These are phyloP conservation scores for Fusarium chaquense DNA, from an alignment of 2,329 filamentous ascomycete genomes.

Conservation along the genomic window DNA sequence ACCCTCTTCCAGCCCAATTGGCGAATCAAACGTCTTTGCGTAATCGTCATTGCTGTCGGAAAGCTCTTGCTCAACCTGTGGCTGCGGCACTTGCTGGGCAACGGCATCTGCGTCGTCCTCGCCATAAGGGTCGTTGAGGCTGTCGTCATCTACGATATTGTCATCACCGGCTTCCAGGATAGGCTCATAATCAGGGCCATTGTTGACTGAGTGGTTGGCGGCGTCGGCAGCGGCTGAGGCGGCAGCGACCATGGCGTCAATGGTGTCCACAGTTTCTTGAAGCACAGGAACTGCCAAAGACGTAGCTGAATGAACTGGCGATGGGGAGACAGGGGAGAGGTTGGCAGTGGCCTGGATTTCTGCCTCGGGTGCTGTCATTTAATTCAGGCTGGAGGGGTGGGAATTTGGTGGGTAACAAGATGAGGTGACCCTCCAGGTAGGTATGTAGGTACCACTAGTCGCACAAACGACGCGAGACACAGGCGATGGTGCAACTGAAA, in stretches of 20 bases:
- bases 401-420: conserved; percentile 32
- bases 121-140: conserved; percentile 62
- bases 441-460: conserved; percentile 23
- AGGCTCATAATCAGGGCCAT: conserved; percentile 50
- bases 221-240: conserved; percentile 48
- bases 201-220: conserved; percentile 49
- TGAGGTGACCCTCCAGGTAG: conserved; percentile 26
- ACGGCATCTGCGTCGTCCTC: conserved; percentile 53
- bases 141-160: conserved; percentile 60
- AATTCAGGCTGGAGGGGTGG: conserved; percentile 42
- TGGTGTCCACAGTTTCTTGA: conserved; percentile 64
- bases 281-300: conserved; percentile 63
- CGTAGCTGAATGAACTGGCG: conserved; percentile 60
- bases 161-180: conserved; percentile 53
- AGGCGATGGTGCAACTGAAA: conserved; percentile 34
- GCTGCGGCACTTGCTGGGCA: conserved; percentile 45
- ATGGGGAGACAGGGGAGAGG: conserved; percentile 65
- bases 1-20: conserved; percentile 54
- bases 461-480: conserved; percentile 38
- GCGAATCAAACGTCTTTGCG: conserved; percentile 65
- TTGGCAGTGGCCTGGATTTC: conserved; percentile 65
- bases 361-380: conserved; percentile 60
- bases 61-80: conserved; percentile 48
- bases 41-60: conserved; percentile 61
- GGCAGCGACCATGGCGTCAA: conserved; percentile 61